These are phyloP conservation scores for Russula sp. DNA, from an alignment of 768 basidiomycete genomes.

Conservation along the genomic window DNA sequence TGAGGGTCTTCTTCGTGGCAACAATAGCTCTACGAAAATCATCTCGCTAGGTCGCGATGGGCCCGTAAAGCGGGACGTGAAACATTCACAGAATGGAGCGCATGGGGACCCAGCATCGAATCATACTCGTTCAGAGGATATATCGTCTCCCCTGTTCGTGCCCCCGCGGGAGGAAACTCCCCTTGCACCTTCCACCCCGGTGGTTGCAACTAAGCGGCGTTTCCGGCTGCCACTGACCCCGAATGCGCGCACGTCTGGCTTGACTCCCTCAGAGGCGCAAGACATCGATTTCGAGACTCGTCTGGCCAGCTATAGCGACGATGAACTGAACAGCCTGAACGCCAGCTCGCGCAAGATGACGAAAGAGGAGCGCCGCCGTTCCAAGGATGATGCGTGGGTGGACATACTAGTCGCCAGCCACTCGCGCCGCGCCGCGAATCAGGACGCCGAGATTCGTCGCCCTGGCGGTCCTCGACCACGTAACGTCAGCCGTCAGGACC, in stretches of 20 bases:
- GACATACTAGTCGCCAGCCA: slow-evolving; percentile 71
- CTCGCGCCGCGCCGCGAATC: slow-evolving; percentile 43
- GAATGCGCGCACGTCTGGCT: slow-evolving; percentile 39
- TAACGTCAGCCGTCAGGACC: slow-evolving; percentile 43
- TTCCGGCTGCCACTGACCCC: slow-evolving; percentile 58
- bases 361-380: slow-evolving; percentile 36
- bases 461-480: slow-evolving; percentile 25
- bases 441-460: slow-evolving; percentile 40
- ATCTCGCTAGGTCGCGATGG: slow-evolving; percentile 27
- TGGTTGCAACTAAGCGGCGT: slow-evolving; percentile 37
- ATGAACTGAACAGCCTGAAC: slow-evolving; percentile 27
- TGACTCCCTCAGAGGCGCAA: slow-evolving; percentile 69
- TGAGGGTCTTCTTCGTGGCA: slow-evolving; percentile 60
- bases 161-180: neutral
- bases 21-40: slow-evolving; percentile 38
- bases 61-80: slow-evolving; percentile 19
- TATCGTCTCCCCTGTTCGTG: slow-evolving; percentile 6
- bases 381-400: slow-evolving; percentile 76
- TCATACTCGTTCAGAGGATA: neutral
- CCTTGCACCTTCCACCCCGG: slow-evolving; percentile 24
- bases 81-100: neutral
- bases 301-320: slow-evolving; percentile 54
- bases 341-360: slow-evolving; percentile 24
- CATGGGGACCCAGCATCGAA: neutral
- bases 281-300: slow-evolving; percentile 79